Evolutionary conservation across 73 alveolate species (phyloP).

Genomic region (Effrenium voratum): DNA sequence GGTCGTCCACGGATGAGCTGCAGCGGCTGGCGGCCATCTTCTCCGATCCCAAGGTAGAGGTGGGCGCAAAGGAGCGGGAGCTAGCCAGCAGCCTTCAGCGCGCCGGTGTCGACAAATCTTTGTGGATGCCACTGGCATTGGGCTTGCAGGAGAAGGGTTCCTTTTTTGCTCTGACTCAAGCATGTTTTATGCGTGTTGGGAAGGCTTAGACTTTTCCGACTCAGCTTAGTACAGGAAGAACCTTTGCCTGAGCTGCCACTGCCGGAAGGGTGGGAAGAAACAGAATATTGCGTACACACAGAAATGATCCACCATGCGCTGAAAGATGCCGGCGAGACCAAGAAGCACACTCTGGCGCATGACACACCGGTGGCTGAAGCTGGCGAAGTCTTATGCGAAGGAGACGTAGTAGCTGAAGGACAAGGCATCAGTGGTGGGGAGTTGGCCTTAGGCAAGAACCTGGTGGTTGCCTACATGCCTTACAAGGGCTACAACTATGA

Average conservation of each 20-base stretch:
- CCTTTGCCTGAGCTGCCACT: neutral
- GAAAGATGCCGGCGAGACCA: conserved; percentile 29
- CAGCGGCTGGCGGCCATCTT: neutral
- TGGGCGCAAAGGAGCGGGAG: too few relatives aligned
- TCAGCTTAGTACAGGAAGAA: neutral
- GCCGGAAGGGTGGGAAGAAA: conserved; percentile 57
- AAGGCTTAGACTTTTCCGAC: too few relatives aligned
- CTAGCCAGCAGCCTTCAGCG: too few relatives aligned
- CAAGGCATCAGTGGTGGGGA: conserved; percentile 67
- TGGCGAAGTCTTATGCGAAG: conserved; percentile 36
- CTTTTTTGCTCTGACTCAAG: too few relatives aligned
- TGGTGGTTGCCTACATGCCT: conserved; percentile 86
- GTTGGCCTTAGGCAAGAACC: conserved; percentile 68
- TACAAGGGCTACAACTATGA: conserved; percentile 88
- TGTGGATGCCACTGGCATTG: too few relatives aligned
- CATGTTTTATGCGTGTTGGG: too few relatives aligned
- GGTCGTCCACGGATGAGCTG: conserved; percentile 7
- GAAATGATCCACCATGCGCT: conserved; percentile 31
- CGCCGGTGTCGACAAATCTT: too few relatives aligned
- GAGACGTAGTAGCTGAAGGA: conserved; percentile 49
- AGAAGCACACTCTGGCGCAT: conserved; percentile 58
- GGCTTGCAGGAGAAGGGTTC: too few relatives aligned
- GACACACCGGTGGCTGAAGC: conserved; percentile 23
- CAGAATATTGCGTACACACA: conserved; percentile 11
- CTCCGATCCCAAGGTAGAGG: too few relatives aligned